A percentile compares a stretch with the other conserved stretches of the same genome.
These are phyloP conservation scores for Trichoderma gracile DNA, from an alignment of 2,329 filamentous ascomycete genomes.

Conservation along the genomic window DNA sequence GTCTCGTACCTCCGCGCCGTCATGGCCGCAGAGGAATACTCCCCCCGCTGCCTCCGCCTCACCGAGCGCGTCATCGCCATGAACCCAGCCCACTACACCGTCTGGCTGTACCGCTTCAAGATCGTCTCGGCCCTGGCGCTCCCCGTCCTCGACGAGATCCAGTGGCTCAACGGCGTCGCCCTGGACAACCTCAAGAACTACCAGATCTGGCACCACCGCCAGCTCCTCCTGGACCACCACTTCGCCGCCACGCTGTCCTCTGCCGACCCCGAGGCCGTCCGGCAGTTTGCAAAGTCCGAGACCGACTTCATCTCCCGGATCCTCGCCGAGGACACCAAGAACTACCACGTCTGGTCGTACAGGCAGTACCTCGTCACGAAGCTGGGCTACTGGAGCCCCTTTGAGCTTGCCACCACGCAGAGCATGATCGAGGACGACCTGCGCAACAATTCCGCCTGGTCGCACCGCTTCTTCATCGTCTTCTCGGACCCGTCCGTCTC, in stretches of 20 bases:
- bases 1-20: constrained; percentile 91
- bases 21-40: constrained; percentile 86
- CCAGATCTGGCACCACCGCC: constrained; percentile 87
- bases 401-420: constrained; percentile 71
- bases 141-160: constrained; percentile 69
- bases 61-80: constrained; percentile 88
- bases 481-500: constrained; percentile 63
- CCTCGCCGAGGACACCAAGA: constrained; percentile 85
- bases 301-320: constrained; percentile 75
- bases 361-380: constrained; percentile 69
- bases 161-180: constrained; percentile 83
- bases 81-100: constrained; percentile 97
- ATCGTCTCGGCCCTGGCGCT: constrained; percentile 68
- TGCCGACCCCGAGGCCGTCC: constrained; percentile 53
- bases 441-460: constrained; percentile 96
- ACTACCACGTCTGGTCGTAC: constrained; percentile 99
- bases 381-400: constrained; percentile 69
- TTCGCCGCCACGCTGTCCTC: constrained; percentile 51
- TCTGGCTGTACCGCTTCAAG: constrained; percentile 92
- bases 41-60: constrained; percentile 72
- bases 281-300: constrained; percentile 65
- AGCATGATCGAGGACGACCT: constrained; percentile 75
- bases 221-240: constrained; percentile 63
- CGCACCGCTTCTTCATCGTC: constrained; percentile 91
- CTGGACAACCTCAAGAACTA: constrained; percentile 93